Base-by-base conservation (phyloP, 2,329 filamentous ascomycete species). In the Eutypa lata region DNA sequence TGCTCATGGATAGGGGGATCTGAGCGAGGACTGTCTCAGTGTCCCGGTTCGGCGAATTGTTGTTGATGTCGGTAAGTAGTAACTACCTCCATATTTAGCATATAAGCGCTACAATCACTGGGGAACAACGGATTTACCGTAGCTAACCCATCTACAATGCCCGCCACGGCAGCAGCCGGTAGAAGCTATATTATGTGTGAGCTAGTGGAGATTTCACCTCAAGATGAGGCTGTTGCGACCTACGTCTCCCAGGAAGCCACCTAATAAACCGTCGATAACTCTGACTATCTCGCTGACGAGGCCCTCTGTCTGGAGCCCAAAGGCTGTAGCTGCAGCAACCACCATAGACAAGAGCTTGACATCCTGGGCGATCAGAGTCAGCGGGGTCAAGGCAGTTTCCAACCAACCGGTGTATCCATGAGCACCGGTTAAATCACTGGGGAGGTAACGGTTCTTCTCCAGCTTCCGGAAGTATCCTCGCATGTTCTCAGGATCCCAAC, bases 321-420 rank as follows among this genome's bases (percentile, higher is more conserved):
- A 71, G 7, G 76, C 76, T 22, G 73, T 71, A 7, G 72, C 75
- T 35, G 72, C 76, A 18, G 75, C 74, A 31, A 72, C 57, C 46
- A 78, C 63, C 51, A 79, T 57, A 33, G 73, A 49, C 18, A 37
- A 13, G 11, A 40, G 3, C 35, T 49, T 49, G 14, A 26, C n/a
- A 21, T 49, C 35, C 16, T 40, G 47, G 21, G 37, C 33, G 18
- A 26, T 40, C 22, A 40, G 37, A 18, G 16, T 38, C n/a, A 28
- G 26, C 16, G 18, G 54, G 47, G 10, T 54, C 2, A 83, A 53
- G 45, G 14, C 51, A 47, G 44, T 65, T 49, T 54, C 45, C 28
- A 65, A 46, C 55, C 63, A 67, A 1, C 65, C 63, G 19, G 57
- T 52, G 49, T 53, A 58, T 4, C 64, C 65, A 47, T 66, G 65